Base-by-base conservation (phyloP, 179 eudicot genomes). In the Corrigiola litoralis region DNA sequence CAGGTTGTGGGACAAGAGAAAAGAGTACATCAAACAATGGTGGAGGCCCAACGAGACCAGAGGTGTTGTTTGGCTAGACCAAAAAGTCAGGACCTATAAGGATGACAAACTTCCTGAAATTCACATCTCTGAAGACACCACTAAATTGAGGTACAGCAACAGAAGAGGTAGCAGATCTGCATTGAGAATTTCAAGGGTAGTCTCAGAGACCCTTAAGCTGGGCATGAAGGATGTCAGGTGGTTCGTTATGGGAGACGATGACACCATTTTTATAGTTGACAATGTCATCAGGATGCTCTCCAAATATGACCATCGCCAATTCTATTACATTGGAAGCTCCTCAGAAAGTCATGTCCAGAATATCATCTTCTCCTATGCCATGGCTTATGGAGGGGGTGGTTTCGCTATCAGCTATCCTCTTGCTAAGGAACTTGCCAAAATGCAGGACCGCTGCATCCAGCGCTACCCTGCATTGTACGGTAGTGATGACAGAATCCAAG, bases 231-330 rank as follows among this genome's bases (percentile, higher is more conserved):
- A 82, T 45, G 83, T 85, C 12, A 69, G 86, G 56, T 87, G 95
- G 90, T 85, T 87, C 20, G 90, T 85, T 16, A 83, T 87, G 95
- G 95, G 90, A n/a, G 90, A 87, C 28, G 90, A 85, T 65, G 95
- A 85, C 63, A 85, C 95, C 0, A 74, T 87, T 18, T 87, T 87
- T 20, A 40, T 81, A 4, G 82, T 81, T 2, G 90, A 85, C 8
- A 87, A 87, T 80, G 75, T 87, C 45, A 75, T 87, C 2, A 80
- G 84, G 31, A 76, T 85, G 5, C 65, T 87, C 25, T 68, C 79
- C 14, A 87, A 87, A 53, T 87, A 87, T 38, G 87, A 87, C 65
- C 88, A 87, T 29, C 74, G 58, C 6, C 85, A 85, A 80, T 78
- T 48, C 34, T 87, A 87, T 46, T 87, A 85, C 50, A 74, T 87